Base-by-base conservation (phyloP, 352 stramenopile species). In the Pythium rishiriense region DNA sequence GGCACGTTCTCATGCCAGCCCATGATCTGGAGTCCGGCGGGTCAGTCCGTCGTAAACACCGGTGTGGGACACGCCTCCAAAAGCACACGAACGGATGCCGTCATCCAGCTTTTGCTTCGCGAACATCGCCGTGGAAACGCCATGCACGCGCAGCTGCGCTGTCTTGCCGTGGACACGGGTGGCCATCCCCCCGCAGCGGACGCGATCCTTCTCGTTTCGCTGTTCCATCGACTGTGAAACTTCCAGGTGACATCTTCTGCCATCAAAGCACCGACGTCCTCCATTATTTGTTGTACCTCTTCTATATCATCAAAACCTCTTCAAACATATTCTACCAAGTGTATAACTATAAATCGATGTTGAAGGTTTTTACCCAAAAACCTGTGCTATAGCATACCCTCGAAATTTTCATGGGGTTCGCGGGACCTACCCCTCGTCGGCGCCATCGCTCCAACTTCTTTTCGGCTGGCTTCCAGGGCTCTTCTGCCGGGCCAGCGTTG, bases 401-500 rank as follows among this genome's bases (percentile, higher is more conserved):
- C 24, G 22, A 52, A 52, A 14, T 24, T 52, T 52, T 52, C 25
- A 35, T 52, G 10, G n/a, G 42, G n/a, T 17, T 26, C n/a, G n/a
- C n/a, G 28, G n/a, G 7, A 8, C 42, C 42, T 49, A 49, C 4
- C 42, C 42, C 42, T 49, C 8, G 22, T 21, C 0, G 42, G 41
- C 41, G 8, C 17, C n/a, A 11, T 24, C 41, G 17, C 45, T 28
- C 45, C 11, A 11, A 2, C 45, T 24, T 24, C 45, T 31, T 28
- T 10, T 52, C 25, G n/a, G 46, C 46, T 52, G 46, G 46, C 46
- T 52, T 52, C 46, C n/a, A 11, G 17, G 46, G 25, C 46, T 33
- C 46, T 24, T 52, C 46, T 52, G 46, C 22, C 24, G 46, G 22
- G 12, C 46, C 46, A 43, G n/a, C 46, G 46, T 52, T 52, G 46